Base-by-base conservation (phyloP, 1,284 basidiomycete genomes). In the Apiotrichum brassicae region DNA sequence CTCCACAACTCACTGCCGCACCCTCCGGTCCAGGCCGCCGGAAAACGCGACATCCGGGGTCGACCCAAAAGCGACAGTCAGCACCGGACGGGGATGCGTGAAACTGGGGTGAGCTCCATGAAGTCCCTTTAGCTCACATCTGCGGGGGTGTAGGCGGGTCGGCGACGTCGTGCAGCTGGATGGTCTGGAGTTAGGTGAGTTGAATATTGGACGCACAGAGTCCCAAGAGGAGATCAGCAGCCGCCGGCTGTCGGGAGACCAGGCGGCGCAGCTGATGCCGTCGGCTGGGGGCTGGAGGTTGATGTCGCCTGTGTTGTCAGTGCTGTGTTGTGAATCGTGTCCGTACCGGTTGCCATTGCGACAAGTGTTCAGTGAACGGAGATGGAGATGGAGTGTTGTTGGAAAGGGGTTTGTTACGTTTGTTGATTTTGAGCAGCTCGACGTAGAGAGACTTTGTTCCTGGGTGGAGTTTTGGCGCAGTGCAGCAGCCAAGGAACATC, bases 181-280 rank as follows among this genome's bases (percentile, higher is more conserved):
- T 68, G 32, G 67, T 60, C 70, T 75, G 12, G 40, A 40, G 77
- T 77, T 63, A 83, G 30, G 22, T 25, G 3, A 13, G 19, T 23
- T 34, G n/a, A 33, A 14, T 14, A 9, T 14, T 30, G 13, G 20
- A 76, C 84, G 55, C 65, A 92, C 89, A 42, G 86, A 82, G 72
- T 94, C 91, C 91, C 91, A 94, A 51, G 86, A 85, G 11, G 86
- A 82, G 18, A 85, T 84, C 3, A 93, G 74, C 2, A 95, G 75
- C 22, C 85, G 82, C 53, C 85, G 78, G 5, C 87, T 82, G 63
- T 85, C 80, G 0, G 88, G 85, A n/a, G 89, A 88, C 73, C 86
- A 95, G 33, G 79, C 78, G 20, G 94, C 75, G 42, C 82, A 77
- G 3, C 88, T 86, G 51, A 94, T 81, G 59, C 85, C 86, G 73